Conservation (phyloP, 768 basidiomycete genomes). For the Boletellus sp. region DNA sequence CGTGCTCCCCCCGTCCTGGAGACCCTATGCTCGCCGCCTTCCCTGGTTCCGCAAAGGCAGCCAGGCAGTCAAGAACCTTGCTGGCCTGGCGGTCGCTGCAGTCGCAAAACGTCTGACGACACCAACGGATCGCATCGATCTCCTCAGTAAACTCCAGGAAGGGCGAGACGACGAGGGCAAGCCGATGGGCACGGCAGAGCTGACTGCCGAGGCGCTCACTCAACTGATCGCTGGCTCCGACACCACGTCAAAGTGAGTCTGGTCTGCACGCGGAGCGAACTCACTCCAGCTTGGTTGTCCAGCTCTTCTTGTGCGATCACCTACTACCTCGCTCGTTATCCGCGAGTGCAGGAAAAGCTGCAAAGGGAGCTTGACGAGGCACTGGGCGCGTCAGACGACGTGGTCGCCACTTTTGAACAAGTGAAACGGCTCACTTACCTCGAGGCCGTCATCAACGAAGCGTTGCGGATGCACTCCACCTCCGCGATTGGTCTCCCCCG, state of each 20-base stretch:
- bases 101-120: slow-evolving; percentile 71
- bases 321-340: slow-evolving; percentile 75
- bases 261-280: not conserved
- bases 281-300: slow-evolving; percentile 1
- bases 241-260: slow-evolving; percentile 83
- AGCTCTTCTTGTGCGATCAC: slow-evolving; percentile 90
- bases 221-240: slow-evolving; percentile 88
- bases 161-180: slow-evolving; percentile 77
- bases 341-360: slow-evolving; percentile 60
- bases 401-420: slow-evolving; percentile 58
- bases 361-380: slow-evolving; percentile 70
- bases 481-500: slow-evolving; percentile 82
- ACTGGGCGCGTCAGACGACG: slow-evolving; percentile 55
- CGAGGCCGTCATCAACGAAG: slow-evolving; percentile 86
- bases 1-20: slow-evolving; percentile 66
- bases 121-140: slow-evolving; percentile 71
- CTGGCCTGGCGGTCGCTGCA: slow-evolving; percentile 75
- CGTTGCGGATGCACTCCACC: slow-evolving; percentile 79
- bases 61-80: slow-evolving; percentile 64
- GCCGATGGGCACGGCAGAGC: slow-evolving; percentile 73
- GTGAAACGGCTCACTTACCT: slow-evolving; percentile 77
- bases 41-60: slow-evolving; percentile 77
- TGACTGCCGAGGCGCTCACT: slow-evolving; percentile 86
- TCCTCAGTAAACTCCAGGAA: slow-evolving; percentile 75
- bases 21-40: slow-evolving; percentile 57